Percentiles rank a stretch among this genome's conserved stretches.
phyloP scores from a whole-genome alignment of 768 basidiomycete species.

The Collybia mongolica region DNA sequence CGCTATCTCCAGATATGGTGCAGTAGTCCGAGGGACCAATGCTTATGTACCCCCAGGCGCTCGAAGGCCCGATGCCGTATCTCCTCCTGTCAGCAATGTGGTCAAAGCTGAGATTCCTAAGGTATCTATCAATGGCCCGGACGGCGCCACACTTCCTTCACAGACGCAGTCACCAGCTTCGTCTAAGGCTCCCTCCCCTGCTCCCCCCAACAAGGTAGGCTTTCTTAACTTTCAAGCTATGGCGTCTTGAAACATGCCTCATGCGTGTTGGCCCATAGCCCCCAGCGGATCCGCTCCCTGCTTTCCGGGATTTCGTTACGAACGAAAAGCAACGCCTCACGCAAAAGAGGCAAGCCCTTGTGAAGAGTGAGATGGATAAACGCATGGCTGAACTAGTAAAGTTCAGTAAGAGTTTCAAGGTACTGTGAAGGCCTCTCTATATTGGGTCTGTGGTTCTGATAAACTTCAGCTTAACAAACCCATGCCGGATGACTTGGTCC shows the following conservation, averaged over 20 bases:
- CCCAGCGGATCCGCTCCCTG: conserved; percentile 73
- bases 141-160: conserved; percentile 50
- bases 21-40: conserved; percentile 82
- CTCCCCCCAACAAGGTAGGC: conserved; percentile 56
- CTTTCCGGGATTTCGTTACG: conserved; percentile 91
- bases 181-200: conserved; percentile 65
- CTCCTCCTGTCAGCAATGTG: conserved; percentile 26
- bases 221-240: not conserved
- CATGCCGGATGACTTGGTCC: conserved; percentile 91
- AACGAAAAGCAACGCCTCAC: conserved; percentile 88
- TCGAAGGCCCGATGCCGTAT: conserved; percentile 43
- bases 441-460: not conserved
- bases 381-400: conserved; percentile 90
- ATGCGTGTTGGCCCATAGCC: conserved; percentile 36
- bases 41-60: conserved; percentile 96
- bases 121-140: conserved; percentile 77
- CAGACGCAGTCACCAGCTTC: conserved; percentile 45
- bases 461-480: conserved; percentile 79
- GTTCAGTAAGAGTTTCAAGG: conserved; percentile 95
- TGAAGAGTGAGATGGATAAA: conserved; percentile 93
- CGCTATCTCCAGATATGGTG: conserved; percentile 68
- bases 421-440: conserved; percentile 21
- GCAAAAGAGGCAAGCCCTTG: conserved; percentile 85
- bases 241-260: not conserved
- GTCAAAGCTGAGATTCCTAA: conserved; percentile 59